These are phyloP conservation scores for Phaseolus lunatus DNA, from an alignment of 306 rosid species.

Conservation along the genomic window DNA sequence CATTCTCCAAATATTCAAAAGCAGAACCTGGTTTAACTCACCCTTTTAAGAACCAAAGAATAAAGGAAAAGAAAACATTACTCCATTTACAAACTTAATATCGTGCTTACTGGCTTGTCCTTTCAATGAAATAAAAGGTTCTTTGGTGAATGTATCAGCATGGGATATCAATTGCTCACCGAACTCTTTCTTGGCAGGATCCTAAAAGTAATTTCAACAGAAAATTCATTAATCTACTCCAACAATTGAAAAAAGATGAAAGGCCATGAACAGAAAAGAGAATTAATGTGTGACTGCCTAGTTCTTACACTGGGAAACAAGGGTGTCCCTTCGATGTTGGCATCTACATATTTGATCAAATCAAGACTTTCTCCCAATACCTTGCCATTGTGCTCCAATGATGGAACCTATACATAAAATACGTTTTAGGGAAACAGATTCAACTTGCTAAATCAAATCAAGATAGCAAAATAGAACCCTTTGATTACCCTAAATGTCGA, in stretches of 20 bases:
- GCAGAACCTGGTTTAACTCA: constrained; percentile 53
- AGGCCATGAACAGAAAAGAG: neutral
- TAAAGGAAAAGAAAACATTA: neutral
- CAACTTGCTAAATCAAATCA: neutral
- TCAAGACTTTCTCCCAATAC: constrained; percentile 89
- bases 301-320: constrained; percentile 66
- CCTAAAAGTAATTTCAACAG: constrained; percentile 50
- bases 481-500: neutral
- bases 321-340: constrained; percentile 59
- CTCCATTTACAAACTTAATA: constrained; percentile 30
- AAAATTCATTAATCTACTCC: constrained; percentile 24
- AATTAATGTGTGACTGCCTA: neutral
- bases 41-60: neutral
- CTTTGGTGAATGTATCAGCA: constrained; percentile 51
- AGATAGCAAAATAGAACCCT: neutral
- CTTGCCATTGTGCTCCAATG: constrained; percentile 90
- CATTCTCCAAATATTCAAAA: constrained; percentile 80
- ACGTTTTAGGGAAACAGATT: neutral
- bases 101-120: constrained; percentile 56
- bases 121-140: constrained; percentile 47
- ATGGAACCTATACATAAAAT: constrained; percentile 61
- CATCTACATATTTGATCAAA: constrained; percentile 76
- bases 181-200: constrained; percentile 65
- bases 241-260: neutral
- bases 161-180: constrained; percentile 69